Percentiles rank a stretch among this genome's conserved stretches.
Evolutionary conservation across 1,284 basidiomycete species (phyloP).

Genomic region (Cutaneotrichosporon sp.): DNA sequence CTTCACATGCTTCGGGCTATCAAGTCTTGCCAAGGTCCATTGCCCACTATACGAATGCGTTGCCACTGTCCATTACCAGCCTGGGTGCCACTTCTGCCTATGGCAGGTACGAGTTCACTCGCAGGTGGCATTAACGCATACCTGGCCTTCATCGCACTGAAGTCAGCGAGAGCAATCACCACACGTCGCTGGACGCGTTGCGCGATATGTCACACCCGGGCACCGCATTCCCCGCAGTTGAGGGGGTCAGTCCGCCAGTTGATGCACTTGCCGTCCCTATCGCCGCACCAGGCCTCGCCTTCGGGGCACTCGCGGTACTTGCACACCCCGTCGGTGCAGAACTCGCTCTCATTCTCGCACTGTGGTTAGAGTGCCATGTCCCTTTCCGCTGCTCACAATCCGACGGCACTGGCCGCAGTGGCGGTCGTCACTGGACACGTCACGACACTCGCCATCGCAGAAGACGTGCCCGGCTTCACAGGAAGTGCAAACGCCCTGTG

Average conservation of each 20-base stretch:
- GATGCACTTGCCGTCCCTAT: neutral
- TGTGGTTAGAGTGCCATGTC: neutral
- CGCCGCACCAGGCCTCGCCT: neutral
- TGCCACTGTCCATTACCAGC: no score
- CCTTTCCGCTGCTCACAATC: neutral
- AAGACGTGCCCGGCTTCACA: neutral
- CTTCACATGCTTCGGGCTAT: no score
- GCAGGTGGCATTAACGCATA: neutral
- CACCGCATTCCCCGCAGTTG: neutral
- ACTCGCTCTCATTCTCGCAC: slow-evolving; percentile 14
- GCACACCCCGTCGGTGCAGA: neutral
- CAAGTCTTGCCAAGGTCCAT: no score
- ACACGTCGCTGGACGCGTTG: no score
- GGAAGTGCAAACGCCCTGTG: neutral
- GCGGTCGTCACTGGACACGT: neutral
- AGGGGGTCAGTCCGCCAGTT: neutral
- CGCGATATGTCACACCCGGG: neutral
- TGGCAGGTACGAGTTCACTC: neutral
- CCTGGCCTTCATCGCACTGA: neutral
- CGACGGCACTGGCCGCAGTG: neutral
- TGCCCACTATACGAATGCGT: no score
- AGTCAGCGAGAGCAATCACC: neutral
- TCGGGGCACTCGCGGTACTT: neutral
- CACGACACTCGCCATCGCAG: neutral
- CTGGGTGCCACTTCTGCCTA: no score